Conservation (phyloP, 306 rosid genomes). For the Prunus mume region DNA sequence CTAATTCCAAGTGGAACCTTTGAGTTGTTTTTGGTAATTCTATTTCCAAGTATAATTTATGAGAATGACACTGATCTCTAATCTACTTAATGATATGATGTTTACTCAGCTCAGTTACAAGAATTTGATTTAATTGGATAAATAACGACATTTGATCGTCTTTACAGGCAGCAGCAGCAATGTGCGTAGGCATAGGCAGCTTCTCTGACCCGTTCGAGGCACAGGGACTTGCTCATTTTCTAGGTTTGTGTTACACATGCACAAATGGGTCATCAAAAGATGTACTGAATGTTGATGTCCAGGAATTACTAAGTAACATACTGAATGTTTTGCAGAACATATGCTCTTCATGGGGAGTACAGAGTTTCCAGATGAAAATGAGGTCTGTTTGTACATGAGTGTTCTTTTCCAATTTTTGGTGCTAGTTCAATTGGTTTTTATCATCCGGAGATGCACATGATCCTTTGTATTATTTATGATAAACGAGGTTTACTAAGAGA, state of each 20-base stretch:
- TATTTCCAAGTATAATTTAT: not conserved
- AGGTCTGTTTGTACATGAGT: slow-evolving; percentile 54
- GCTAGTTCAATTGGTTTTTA: not conserved
- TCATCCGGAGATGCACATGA: not conserved
- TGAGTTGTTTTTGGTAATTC: not conserved
- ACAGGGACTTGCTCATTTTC: slow-evolving; percentile 91
- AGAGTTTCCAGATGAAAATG: slow-evolving; percentile 93
- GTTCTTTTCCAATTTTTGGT: not conserved
- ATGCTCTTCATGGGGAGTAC: slow-evolving; percentile 99
- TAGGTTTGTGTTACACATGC: slow-evolving; percentile 49
- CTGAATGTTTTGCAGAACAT: slow-evolving; percentile 66
- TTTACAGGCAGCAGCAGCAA: slow-evolving; percentile 93
- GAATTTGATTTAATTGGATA: slow-evolving; percentile 17
- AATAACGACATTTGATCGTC: not conserved
- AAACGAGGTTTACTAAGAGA: not conserved
- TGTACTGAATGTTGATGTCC: not conserved
- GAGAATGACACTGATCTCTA: not conserved
- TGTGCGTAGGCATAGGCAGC: slow-evolving; percentile 96
- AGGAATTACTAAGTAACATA: not conserved
- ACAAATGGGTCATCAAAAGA: not conserved
- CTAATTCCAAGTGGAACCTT: not conserved
- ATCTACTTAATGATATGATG: not conserved
- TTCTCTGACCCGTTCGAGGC: slow-evolving; percentile 91
- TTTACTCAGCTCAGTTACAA: not conserved
- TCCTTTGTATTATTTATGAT: not conserved